Evolutionary conservation across 345 rosid species (phyloP).

Genomic region (Excoecaria cochinchinensis): DNA sequence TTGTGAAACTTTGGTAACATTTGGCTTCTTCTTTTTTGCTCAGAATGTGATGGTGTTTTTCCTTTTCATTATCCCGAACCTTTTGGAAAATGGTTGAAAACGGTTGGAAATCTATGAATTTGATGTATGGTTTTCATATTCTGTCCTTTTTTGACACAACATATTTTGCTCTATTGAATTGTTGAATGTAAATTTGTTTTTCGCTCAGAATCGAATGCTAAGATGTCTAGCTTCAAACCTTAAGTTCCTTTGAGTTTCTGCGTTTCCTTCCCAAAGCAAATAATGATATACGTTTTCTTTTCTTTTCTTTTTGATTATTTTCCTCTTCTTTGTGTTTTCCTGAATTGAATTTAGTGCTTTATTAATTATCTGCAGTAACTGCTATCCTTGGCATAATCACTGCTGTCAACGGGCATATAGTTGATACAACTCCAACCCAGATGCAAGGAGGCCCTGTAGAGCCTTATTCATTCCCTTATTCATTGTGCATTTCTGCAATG

Average conservation of each 20-base stretch:
- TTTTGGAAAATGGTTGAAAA: neutral
- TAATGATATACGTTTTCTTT: neutral
- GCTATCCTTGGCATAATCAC: slow-evolving; percentile 81
- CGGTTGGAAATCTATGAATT: neutral
- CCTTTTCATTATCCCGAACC: neutral
- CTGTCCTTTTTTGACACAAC: neutral
- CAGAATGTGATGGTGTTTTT: slow-evolving; percentile 18
- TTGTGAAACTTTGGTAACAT: slow-evolving; percentile 87
- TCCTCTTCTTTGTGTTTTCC: neutral
- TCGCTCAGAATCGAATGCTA: neutral
- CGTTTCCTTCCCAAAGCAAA: slow-evolving; percentile 2
- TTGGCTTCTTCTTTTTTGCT: slow-evolving; percentile 48
- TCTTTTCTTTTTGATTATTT: neutral
- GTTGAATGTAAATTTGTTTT: neutral
- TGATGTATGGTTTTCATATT: neutral
- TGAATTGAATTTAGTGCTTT: slow-evolving; percentile 20
- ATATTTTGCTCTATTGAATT: neutral
- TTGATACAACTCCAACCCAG: slow-evolving; percentile 56
- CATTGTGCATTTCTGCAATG: slow-evolving; percentile 67
- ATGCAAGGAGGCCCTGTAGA: slow-evolving; percentile 35
- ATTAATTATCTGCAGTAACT: slow-evolving; percentile 60
- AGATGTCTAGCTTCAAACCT: neutral
- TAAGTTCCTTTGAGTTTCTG: neutral
- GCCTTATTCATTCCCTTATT: slow-evolving; percentile 59
- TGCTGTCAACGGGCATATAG: slow-evolving; percentile 79